Evolutionary conservation across 2,329 filamentous ascomycete species (phyloP), one percentile per base, ranked within the genome.

Genomic region (Macroventuria anomochaeta): DNA sequence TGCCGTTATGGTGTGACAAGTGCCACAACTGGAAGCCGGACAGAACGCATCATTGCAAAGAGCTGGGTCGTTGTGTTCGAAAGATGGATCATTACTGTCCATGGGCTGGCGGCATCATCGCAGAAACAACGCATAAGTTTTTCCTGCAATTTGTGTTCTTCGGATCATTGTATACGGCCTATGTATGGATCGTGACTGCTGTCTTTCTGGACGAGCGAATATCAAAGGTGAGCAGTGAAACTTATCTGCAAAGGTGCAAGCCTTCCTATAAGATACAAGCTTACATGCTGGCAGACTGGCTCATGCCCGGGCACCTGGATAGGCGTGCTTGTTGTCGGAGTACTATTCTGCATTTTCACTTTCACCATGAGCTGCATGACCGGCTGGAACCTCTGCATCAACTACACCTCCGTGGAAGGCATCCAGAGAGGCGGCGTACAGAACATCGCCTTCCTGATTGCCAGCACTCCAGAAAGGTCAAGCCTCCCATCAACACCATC

Each of bases 11-110:
- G 86, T 99, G 93, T 76, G 87, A 87, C 3, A 83, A 85, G 46
- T 99, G 93, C 72, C 84, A 84, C 50, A 90, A 88, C 60, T 96
- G 90, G 85, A 97, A 97, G 74, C 87, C 89, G 0, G 93, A 97
- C 68, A 84, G 93, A 3, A 84, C 89, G 2, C 92, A 96, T 71
- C 93, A 97, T 74, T 96, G 89, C 68, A 87, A 87, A 46, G 90
- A 96, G 69, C 79, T 95, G 11, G 85, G 85, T 42, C 83, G 91
- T 36, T 97, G 93, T 68, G 89, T 96, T 18, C 79, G 83, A 33
- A 95, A 95, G 67, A 95, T 97, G 89, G 93, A 97, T 59, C 93
- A 97, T 70, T 95, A 93, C 67, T 99, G 95, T 68, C 95, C 93
- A 0, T 97, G 87, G 85, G 93, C 96, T n/a, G 93, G 93, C 3